Conservation (phyloP, 768 basidiomycete species). For the Termitomyces sp. region DNA sequence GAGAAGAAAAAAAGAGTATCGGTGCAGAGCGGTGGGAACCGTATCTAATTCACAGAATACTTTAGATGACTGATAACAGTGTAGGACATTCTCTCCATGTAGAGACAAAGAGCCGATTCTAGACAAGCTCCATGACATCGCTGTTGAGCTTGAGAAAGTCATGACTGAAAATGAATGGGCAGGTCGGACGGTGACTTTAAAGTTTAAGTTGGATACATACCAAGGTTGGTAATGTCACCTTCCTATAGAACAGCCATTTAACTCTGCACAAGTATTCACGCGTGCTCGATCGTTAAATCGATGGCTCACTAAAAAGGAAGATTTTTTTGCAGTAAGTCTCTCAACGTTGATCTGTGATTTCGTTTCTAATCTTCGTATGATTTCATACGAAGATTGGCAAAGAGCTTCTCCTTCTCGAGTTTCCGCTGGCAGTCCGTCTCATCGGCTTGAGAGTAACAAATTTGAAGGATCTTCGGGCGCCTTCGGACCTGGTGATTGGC, state of each 20-base stretch:
- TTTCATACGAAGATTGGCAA: slow-evolving; percentile 64
- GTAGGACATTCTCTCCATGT: slow-evolving; percentile 73
- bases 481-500: slow-evolving; percentile 37
- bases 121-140: slow-evolving; percentile 74
- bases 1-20: slow-evolving; percentile 89
- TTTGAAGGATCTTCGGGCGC: slow-evolving; percentile 70
- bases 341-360: not conserved
- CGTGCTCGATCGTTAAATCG: slow-evolving; percentile 76
- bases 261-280: slow-evolving; percentile 52
- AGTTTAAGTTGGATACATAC: slow-evolving; percentile 89
- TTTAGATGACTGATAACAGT: not conserved
- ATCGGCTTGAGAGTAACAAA: slow-evolving; percentile 89
- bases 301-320: slow-evolving; percentile 75
- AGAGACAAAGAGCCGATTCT: slow-evolving; percentile 63
- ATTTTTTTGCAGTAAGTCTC: slow-evolving; percentile 62
- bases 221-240: slow-evolving; percentile 44
- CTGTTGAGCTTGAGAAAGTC: slow-evolving; percentile 76
- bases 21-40: slow-evolving; percentile 73
- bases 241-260: not conserved
- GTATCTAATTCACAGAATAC: not conserved
- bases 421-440: slow-evolving; percentile 75
- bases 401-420: slow-evolving; percentile 74
- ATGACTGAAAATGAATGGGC: slow-evolving; percentile 77
- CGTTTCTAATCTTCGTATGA: no score
- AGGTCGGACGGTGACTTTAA: slow-evolving; percentile 86